These are phyloP conservation scores for Nephelium lappaceum DNA, from an alignment of 345 rosid genomes.

Conservation along the genomic window DNA sequence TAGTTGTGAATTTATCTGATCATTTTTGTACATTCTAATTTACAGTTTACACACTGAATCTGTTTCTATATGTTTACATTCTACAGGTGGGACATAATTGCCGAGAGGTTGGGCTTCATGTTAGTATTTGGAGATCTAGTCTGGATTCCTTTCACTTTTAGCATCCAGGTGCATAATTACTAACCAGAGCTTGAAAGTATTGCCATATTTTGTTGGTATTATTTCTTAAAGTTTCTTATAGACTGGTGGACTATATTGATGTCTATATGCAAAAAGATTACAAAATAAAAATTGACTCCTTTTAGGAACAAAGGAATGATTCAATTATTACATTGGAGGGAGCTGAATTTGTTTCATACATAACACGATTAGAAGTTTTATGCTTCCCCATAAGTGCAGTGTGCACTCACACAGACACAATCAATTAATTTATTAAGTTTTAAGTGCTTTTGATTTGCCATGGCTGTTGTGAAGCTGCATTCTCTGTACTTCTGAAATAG, in stretches of 20 bases:
- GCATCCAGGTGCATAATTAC: slow-evolving; percentile 76
- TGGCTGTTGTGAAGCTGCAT: too few species aligned
- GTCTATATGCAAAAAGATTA: neutral
- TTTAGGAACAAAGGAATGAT: too few species aligned
- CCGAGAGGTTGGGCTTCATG: slow-evolving; percentile 96
- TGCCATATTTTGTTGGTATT: neutral
- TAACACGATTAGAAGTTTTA: too few species aligned
- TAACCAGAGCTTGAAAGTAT: slow-evolving; percentile 7
- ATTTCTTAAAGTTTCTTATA: neutral
- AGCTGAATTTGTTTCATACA: too few species aligned
- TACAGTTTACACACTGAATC: neutral
- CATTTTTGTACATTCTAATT: neutral
- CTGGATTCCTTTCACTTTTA: slow-evolving; percentile 95
- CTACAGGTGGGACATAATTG: slow-evolving; percentile 92
- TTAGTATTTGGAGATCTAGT: slow-evolving; percentile 92
- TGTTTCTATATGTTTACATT: slow-evolving; percentile 4
- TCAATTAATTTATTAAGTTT: too few species aligned
- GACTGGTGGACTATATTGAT: neutral
- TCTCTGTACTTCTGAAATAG: too few species aligned
- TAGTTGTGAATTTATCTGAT: slow-evolving; percentile 8
- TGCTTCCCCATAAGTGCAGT: too few species aligned
- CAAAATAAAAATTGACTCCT: too few species aligned
- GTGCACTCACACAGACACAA: too few species aligned
- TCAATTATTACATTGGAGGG: too few species aligned
- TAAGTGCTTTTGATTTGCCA: too few species aligned